phyloP scores from a whole-genome alignment of 495 filamentous ascomycete species.

The Penicillium bovifimosum region DNA sequence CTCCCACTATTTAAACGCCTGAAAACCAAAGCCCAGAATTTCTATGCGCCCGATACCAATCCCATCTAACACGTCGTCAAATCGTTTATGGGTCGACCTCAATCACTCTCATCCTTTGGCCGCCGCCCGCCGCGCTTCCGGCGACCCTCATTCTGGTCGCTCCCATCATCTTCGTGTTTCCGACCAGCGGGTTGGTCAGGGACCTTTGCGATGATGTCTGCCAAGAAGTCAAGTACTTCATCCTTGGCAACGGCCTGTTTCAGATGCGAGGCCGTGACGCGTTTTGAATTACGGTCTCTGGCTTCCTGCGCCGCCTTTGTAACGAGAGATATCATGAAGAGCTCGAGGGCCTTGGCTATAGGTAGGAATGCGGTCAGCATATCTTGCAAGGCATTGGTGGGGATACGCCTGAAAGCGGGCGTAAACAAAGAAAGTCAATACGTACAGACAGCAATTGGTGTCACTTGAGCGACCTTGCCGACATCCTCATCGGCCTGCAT shows the following conservation, averaged over 20 bases:
- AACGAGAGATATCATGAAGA: constrained; percentile 95
- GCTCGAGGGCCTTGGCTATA: constrained; percentile 78
- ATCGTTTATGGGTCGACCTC: constrained; percentile 4
- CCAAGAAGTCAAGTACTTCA: constrained; percentile 87
- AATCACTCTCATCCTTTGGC: constrained; percentile 47
- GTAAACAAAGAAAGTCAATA: constrained; percentile 11
- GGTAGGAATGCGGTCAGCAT: constrained; percentile 9
- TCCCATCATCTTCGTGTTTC: constrained; percentile 49
- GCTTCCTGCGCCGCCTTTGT: constrained; percentile 81
- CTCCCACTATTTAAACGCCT: constrained; percentile 31
- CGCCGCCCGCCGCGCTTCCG: constrained; percentile 41
- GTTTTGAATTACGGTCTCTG: constrained; percentile 73
- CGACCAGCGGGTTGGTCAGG: constrained; percentile 60
- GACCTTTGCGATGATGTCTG: constrained; percentile 84
- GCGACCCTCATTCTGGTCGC: constrained; percentile 47
- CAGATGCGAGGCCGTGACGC: constrained; percentile 82
- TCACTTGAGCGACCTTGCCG: constrained; percentile 96
- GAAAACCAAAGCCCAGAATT: constrained; percentile 8
- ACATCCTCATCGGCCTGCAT: constrained; percentile 99
- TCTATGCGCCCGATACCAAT: constrained; percentile 21
- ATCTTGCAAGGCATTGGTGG: not conserved
- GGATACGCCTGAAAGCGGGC: not conserved
- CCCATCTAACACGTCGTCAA: constrained; percentile 27
- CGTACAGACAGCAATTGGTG: constrained; percentile 85
- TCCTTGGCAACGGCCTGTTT: constrained; percentile 82